These are phyloP conservation scores for Margaritispora aquatica DNA, from an alignment of 495 filamentous ascomycete species.

Conservation along the genomic window DNA sequence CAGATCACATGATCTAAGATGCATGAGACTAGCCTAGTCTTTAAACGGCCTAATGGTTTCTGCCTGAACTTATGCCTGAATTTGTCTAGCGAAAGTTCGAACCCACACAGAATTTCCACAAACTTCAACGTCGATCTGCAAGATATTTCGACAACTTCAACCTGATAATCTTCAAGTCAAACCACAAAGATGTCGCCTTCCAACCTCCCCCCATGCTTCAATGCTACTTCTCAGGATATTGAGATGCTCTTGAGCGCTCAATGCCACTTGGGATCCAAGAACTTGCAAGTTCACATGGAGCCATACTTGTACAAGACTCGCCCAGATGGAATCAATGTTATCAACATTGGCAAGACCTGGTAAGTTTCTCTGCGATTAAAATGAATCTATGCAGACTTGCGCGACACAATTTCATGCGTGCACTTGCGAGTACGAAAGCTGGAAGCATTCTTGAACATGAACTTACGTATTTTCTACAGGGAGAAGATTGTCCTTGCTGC, in stretches of 20 bases:
- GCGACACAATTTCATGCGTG: not conserved
- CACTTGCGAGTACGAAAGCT: no score
- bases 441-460: not conserved
- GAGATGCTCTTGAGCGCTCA: slow-evolving; percentile 98
- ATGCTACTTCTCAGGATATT: slow-evolving; percentile 70
- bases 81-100: not conserved
- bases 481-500: slow-evolving; percentile 99
- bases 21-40: not conserved
- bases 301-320: slow-evolving; percentile 99
- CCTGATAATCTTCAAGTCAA: slow-evolving; percentile 24
- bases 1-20: not conserved
- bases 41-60: not conserved
- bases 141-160: slow-evolving; percentile 7
- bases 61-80: not conserved
- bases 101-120: not conserved
- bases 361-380: slow-evolving; percentile 32
- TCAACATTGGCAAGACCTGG: slow-evolving; percentile 99
- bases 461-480: slow-evolving; percentile 48
- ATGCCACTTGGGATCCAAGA: slow-evolving; percentile 96
- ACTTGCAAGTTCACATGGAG: slow-evolving; percentile 74
- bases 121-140: slow-evolving; percentile 6
- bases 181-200: slow-evolving; percentile 83
- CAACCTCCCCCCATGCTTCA: slow-evolving; percentile 84
- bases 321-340: slow-evolving; percentile 92
- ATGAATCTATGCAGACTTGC: not conserved